Evolutionary conservation across 2,329 filamentous ascomycete genomes (phyloP).

Genomic region (Cladosporium austrohemisphaericum): DNA sequence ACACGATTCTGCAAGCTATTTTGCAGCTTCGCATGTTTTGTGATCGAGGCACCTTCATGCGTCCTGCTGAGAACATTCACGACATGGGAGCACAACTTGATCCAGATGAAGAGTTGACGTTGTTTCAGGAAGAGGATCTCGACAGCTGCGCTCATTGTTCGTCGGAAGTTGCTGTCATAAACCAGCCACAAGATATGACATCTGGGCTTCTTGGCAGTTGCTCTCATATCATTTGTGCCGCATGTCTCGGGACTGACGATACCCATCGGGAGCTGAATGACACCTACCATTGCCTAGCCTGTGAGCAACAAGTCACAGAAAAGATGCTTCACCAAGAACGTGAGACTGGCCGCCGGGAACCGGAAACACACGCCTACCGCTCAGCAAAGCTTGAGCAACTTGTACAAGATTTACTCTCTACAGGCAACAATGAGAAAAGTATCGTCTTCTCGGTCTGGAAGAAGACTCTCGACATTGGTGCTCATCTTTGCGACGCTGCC

Average conservation of each 20-base stretch:
- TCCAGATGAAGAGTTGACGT: conserved; percentile 13
- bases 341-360: neutral
- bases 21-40: conserved; percentile 18
- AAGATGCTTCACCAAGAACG: neutral
- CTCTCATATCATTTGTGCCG: neutral
- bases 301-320: neutral
- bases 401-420: neutral
- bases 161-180: neutral
- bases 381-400: neutral
- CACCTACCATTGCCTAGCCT: neutral
- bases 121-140: conserved; percentile 8
- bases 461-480: conserved; percentile 11
- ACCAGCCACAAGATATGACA: neutral
- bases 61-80: neutral
- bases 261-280: neutral
- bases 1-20: conserved; percentile 14
- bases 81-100: conserved; percentile 1
- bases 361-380: neutral
- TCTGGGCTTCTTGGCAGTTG: neutral
- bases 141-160: conserved; percentile 1
- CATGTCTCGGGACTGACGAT: neutral
- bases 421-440: neutral
- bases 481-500: neutral
- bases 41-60: conserved; percentile 17
- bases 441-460: conserved; percentile 17